Evolutionary conservation across 1,139 yeast species (phyloP).

Genomic region (Yamadazyma dushanensis): DNA sequence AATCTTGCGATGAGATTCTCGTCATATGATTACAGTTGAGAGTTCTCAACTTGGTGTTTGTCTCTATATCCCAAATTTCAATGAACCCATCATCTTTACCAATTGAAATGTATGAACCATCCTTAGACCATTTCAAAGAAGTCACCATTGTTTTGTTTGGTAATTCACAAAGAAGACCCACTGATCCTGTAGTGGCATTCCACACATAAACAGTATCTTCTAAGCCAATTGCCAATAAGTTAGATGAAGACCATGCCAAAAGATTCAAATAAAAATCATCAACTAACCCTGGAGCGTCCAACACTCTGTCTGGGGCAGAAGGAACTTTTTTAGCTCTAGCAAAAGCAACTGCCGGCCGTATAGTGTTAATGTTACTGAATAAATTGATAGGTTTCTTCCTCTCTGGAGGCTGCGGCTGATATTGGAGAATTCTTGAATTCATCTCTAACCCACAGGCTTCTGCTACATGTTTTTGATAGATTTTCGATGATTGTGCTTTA

Average conservation of each 20-base stretch:
- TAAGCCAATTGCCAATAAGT: constrained; percentile 85
- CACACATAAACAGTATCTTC: constrained; percentile 85
- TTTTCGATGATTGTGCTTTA: constrained; percentile 66
- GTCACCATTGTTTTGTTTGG: constrained; percentile 55
- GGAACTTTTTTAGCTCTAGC: constrained; percentile 73
- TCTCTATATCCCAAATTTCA: constrained; percentile 94
- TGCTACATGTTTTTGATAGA: constrained; percentile 84
- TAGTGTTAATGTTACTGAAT: constrained; percentile 23
- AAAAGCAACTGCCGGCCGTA: constrained; percentile 49
- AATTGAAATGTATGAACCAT: constrained; percentile 82
- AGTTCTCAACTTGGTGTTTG: constrained; percentile 71
- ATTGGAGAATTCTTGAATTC: constrained; percentile 81
- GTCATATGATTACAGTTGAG: constrained; percentile 65
- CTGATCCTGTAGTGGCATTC: constrained; percentile 87
- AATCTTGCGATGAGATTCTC: constrained; percentile 80
- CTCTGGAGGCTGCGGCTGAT: constrained; percentile 86
- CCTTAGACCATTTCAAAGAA: constrained; percentile 88
- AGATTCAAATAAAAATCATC: constrained; percentile 92
- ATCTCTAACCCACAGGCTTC: constrained; percentile 91
- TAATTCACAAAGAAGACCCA: constrained; percentile 67
- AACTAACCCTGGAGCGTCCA: constrained; percentile 93
- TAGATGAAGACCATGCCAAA: constrained; percentile 83
- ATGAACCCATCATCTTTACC: constrained; percentile 84
- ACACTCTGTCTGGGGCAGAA: constrained; percentile 86
- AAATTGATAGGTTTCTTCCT: constrained; percentile 58